Base-by-base conservation (phyloP, 2,329 filamentous ascomycete species). In the Raffaelea deltoideospora region DNA sequence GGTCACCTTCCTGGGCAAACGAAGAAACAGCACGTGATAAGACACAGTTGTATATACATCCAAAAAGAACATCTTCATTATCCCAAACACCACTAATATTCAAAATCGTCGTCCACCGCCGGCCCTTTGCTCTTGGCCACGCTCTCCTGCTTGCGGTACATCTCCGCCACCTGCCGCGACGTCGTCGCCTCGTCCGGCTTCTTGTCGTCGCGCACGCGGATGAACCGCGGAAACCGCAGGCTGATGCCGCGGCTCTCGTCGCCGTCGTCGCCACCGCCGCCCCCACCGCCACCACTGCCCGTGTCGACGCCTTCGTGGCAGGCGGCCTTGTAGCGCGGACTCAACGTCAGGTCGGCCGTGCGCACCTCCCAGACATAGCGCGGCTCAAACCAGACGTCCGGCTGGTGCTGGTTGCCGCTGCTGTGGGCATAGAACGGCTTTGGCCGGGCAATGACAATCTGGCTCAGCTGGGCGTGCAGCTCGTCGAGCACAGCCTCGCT, bases 331-430 rank as follows among this genome's bases (percentile, higher is more conserved):
- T 98, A 98, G 28, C 87, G 68, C 20, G 90, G 90, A 47, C 80
- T 88, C 18, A 98, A 69, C 2, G 90, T 96, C 48, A 98, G 58
- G 63, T 98, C 90, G 1, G 90, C 90, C 11, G 88, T 93, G 64
- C 88, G 93, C 47, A 98, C 87, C 59, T 98, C 90, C 90, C 90
- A 98, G 2, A 98, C 90, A 49, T 80, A 79, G 30, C 77, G 76
- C 13, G 90, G 84, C 65, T 98, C 90, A 54, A 98, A 90, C 90
- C 90, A 98, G 27, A 98, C 86, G 55, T 98, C 90, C 2, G 90
- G 90, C 55, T 98, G 90, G 54, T 96, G 86, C 59, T 93, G 88
- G 34, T 76, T 76, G 35, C 83, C 84, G 0, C 69, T 63, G 4
- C 81, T 86, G 56, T 98, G 90, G 1, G 76, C 69, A 59, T 96